Conservation (phyloP, 2,329 filamentous ascomycete species). For the Xylaria sp. region DNA sequence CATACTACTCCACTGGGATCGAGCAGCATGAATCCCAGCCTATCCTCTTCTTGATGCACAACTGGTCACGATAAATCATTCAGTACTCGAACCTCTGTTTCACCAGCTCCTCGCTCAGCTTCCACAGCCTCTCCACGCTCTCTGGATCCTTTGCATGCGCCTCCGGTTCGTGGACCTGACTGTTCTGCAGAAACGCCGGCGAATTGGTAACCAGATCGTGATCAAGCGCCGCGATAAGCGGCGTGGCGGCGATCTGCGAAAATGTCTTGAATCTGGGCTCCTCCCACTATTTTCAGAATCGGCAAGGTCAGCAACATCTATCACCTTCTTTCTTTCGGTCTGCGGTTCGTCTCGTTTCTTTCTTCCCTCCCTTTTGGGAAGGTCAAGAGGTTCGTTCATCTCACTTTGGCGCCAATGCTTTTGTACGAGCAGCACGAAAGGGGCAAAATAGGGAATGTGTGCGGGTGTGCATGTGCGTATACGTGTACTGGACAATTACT, state of each 20-base stretch:
- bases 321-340: neutral
- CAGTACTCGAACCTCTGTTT: slow-evolving; percentile 47
- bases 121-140: slow-evolving; percentile 57
- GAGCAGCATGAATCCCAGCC: neutral
- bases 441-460: neutral
- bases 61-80: slow-evolving; percentile 14
- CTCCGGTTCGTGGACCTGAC: slow-evolving; percentile 45
- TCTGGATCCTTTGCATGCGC: slow-evolving; percentile 51
- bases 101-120: slow-evolving; percentile 58
- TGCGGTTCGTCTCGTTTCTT: neutral
- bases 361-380: slow-evolving; percentile 17
- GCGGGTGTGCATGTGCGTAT: neutral
- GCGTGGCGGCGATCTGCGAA: slow-evolving; percentile 54
- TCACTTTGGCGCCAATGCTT: neutral
- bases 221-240: slow-evolving; percentile 54
- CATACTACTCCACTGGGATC: neutral
- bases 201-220: slow-evolving; percentile 50
- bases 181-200: slow-evolving; percentile 52
- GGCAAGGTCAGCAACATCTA: neutral
- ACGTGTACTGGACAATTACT: slow-evolving; percentile 7
- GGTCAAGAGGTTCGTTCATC: slow-evolving; percentile 9
- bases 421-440: neutral
- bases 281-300: slow-evolving; percentile 33
- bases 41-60: too few relatives aligned
- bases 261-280: slow-evolving; percentile 51